Percentiles rank a stretch among this genome's conserved stretches.
Conservation (phyloP, 2,329 filamentous ascomycete genomes). For the Talaromyces albobiverticillius region DNA sequence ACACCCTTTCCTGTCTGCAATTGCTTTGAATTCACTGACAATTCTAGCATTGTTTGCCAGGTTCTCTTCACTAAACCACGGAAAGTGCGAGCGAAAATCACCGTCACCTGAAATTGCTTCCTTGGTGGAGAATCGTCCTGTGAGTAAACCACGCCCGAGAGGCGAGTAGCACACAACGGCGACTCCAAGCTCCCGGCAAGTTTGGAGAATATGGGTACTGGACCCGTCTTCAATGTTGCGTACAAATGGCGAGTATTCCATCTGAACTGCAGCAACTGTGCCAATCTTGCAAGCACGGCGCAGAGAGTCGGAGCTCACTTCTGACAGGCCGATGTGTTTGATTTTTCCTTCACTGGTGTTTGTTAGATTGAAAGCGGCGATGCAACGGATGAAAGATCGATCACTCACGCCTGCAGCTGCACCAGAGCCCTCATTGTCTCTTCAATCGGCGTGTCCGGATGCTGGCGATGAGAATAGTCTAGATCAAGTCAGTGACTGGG, state of each 20-base stretch:
- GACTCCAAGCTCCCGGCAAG: slow-evolving; percentile 20
- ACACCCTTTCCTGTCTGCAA: slow-evolving; percentile 19
- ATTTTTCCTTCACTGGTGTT: slow-evolving; percentile 31
- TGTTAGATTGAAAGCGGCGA: neutral
- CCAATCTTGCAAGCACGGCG: slow-evolving; percentile 51
- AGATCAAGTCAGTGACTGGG: neutral
- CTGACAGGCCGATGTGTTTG: slow-evolving; percentile 55
- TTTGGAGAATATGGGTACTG: slow-evolving; percentile 13
- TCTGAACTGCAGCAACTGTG: slow-evolving; percentile 52
- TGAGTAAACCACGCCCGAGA: slow-evolving; percentile 18
- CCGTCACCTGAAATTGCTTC: neutral
- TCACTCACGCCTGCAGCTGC: slow-evolving; percentile 34
- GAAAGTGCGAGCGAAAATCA: neutral
- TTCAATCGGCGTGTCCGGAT: slow-evolving; percentile 37
- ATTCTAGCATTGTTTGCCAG: neutral
- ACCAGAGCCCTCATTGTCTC: slow-evolving; percentile 43
- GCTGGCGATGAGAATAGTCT: slow-evolving; percentile 45
- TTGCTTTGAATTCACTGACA: slow-evolving; percentile 4
- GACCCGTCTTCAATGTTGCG: slow-evolving; percentile 16
- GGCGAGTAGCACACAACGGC: slow-evolving; percentile 18
- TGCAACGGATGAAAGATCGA: too few relatives aligned
- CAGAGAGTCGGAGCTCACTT: slow-evolving; percentile 50
- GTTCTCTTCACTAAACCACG: neutral
- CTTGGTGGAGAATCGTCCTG: slow-evolving; percentile 8
- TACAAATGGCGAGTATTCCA: slow-evolving; percentile 54